Conservation (phyloP, 306 rosid genomes). For the Malus orientalis region DNA sequence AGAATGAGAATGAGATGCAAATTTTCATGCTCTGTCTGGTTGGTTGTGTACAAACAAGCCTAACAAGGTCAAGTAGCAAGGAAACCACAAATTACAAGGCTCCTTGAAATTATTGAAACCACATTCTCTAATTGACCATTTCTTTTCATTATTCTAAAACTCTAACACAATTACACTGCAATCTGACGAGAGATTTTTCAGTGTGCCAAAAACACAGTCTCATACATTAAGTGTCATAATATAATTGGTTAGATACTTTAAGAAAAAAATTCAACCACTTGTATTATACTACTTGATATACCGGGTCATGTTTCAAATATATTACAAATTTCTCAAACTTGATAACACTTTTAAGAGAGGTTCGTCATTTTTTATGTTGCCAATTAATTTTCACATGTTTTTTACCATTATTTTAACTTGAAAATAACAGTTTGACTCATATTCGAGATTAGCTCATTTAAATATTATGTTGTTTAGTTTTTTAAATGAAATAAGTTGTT, state of each 20-base stretch:
- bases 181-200: too few species aligned
- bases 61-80: background rate
- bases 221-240: too few species aligned
- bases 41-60: background rate
- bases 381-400: too few species aligned
- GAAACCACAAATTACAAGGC: background rate
- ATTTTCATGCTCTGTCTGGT: conserved; percentile 6
- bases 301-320: too few species aligned
- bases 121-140: background rate
- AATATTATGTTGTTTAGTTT: too few species aligned
- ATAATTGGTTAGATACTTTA: too few species aligned
- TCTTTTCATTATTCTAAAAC: background rate
- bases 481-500: rapidly evolving
- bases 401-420: too few species aligned
- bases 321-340: too few species aligned
- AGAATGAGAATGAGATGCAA: background rate
- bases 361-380: background rate
- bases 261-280: too few species aligned
- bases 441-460: background rate
- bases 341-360: too few species aligned
- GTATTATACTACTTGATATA: too few species aligned
- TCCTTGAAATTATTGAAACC: conserved; percentile 3
- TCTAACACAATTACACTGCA: background rate
- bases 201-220: rapidly evolving
- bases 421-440: background rate